Conservation (phyloP, 192 early-diverging fungal genomes). For the Piromyces sp. region DNA sequence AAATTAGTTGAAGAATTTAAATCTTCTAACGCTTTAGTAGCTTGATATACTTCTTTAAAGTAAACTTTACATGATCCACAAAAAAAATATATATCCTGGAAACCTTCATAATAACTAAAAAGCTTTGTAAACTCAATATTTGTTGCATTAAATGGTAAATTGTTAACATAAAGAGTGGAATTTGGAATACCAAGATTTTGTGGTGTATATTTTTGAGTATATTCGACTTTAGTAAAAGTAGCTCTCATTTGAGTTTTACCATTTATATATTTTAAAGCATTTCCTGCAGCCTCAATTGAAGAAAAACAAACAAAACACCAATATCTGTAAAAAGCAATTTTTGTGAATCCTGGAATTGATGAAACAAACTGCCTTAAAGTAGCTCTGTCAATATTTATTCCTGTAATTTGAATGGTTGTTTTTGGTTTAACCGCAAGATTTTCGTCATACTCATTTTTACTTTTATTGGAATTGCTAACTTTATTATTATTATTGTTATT, state of each 20-base stretch:
- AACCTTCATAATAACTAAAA: constrained; percentile 3
- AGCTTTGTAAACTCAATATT: constrained; percentile 5
- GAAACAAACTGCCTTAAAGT: background rate
- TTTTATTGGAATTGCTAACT: background rate
- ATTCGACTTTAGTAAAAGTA: constrained; percentile 1
- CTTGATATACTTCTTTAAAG: constrained; percentile 1
- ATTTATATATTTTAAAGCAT: background rate
- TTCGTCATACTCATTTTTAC: background rate
- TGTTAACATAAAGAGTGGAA: constrained; percentile 2
- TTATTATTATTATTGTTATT: background rate
- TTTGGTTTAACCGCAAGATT: background rate
- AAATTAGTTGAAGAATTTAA: constrained; percentile 2
- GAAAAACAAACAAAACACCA: constrained; percentile 3
- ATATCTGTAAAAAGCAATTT: constrained; percentile 4
- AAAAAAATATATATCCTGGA: constrained; percentile 5
- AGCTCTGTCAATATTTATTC: background rate
- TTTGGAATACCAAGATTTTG: constrained; percentile 1
- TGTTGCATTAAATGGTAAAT: constrained; percentile 5
- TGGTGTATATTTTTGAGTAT: constrained; percentile 3
- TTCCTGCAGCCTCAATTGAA: background rate
- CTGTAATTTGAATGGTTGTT: background rate
- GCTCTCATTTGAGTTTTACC: constrained; percentile 3
- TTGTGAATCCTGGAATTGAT: background rate
- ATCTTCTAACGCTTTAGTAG: background rate
- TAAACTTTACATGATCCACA: constrained; percentile 5